These are phyloP conservation scores for Kodamaea sagamina DNA, from an alignment of 805 yeast species.

Conservation along the genomic window DNA sequence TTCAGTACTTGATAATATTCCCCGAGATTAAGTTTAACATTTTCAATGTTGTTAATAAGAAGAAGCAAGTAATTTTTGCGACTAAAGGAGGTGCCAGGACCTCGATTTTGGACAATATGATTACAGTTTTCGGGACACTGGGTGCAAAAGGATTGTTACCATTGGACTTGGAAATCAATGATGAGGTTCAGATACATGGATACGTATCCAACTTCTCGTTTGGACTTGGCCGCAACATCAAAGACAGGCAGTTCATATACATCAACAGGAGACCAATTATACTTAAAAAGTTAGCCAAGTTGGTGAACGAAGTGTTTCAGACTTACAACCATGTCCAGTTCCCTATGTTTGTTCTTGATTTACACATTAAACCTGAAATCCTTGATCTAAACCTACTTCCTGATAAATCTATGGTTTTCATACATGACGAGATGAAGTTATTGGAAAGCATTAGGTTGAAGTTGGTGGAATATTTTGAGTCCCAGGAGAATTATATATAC, in stretches of 20 bases:
- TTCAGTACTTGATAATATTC: slow-evolving; percentile 65
- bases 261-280: slow-evolving; percentile 77
- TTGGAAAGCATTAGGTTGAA: slow-evolving; percentile 55
- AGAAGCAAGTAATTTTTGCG: slow-evolving; percentile 55
- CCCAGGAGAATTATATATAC: slow-evolving; percentile 28
- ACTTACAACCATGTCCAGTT: slow-evolving; percentile 69
- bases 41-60: slow-evolving; percentile 48
- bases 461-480: slow-evolving; percentile 50
- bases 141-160: slow-evolving; percentile 60
- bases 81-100: slow-evolving; percentile 55
- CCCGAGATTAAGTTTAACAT: slow-evolving; percentile 61
- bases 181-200: slow-evolving; percentile 52
- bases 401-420: slow-evolving; percentile 72
- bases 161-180: slow-evolving; percentile 44
- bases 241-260: slow-evolving; percentile 74
- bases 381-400: slow-evolving; percentile 92
- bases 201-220: slow-evolving; percentile 73
- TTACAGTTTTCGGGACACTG: slow-evolving; percentile 69
- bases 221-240: slow-evolving; percentile 64
- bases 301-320: slow-evolving; percentile 73
- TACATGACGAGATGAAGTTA: slow-evolving; percentile 66
- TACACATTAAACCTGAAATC: slow-evolving; percentile 50
- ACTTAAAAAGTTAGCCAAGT: slow-evolving; percentile 54
- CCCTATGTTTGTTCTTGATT: slow-evolving; percentile 68
- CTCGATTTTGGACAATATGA: slow-evolving; percentile 50